Evolutionary conservation across 2,329 filamentous ascomycete genomes (phyloP), one percentile per base, ranked within the genome.

Genomic region (Chrysoporthe deuterocubensis): DNA sequence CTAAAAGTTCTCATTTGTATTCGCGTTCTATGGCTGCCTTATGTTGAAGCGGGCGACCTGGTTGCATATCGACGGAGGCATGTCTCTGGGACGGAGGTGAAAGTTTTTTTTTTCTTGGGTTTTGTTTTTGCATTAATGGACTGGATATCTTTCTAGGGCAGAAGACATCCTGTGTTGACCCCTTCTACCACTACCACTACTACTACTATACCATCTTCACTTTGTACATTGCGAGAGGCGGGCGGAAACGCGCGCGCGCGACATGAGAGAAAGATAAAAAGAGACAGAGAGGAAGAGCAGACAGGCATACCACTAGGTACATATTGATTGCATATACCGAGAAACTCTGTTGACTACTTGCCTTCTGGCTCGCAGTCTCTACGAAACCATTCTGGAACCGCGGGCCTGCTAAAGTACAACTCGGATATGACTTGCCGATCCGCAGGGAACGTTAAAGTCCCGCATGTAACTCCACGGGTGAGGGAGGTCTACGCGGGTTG

Each of bases 1-100:
- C 26, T 6, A 26, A 64, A 61, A 52, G n/a, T 14, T 50, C 59
- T 26, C 34, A 48, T 37, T 14, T 63, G 32, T 40, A 40, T 57
- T 57, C 54, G 54, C 16, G 32, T 57, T 40, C 18, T 40, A 40
- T 8, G 34, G 18, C 42, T 26, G 58, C 11, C 18, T 60, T 16
- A 60, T 62, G 26, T 34, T 34, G 26, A 14, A 14, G 54, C 11
- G 43, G 43, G 26, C 42, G 8, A 34, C 3, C 37, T n/a, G 3
- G 4, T 48, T 61, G 59, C 43, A 61, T 61, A 61, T 34, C 32
- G 42, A 48, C 7, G 59, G 42, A 37, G 26, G 42, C 26, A 14
- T 59, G 57, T 43, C 8, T 34, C 21, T 48, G 42, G 59, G 54
- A 40, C 14, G 32, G 8, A 21, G 34, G 7, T n/a, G 18, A 26